These are phyloP conservation scores for Plasmodium falciparum DNA, from an alignment of 169 alveolate species.

Conservation along the genomic window DNA sequence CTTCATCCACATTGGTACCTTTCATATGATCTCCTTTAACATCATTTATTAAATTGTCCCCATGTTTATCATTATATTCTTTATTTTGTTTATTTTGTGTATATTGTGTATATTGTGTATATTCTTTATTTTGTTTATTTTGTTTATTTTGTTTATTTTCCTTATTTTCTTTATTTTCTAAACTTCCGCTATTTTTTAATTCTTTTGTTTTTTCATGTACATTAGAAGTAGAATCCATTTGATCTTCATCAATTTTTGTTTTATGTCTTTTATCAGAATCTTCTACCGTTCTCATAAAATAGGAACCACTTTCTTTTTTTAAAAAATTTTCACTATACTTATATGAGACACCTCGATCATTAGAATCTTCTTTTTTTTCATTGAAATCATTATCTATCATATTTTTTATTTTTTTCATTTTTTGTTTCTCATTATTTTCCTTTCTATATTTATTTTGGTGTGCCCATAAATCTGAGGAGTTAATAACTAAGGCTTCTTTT, in stretches of 20 bases:
- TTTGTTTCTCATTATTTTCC: conserved; percentile 59
- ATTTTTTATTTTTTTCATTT: conserved; percentile 54
- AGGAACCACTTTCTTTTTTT: not conserved
- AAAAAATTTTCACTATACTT: not conserved
- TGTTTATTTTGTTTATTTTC: not conserved
- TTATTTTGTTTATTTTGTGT: not conserved
- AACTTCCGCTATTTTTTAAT: too few relatives aligned
- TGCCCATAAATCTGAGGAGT: conserved; percentile 84
- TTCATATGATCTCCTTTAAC: not conserved
- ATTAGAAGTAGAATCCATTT: too few relatives aligned
- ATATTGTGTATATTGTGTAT: not conserved
- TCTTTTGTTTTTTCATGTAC: too few relatives aligned
- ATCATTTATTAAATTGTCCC: not conserved
- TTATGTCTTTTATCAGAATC: too few relatives aligned
- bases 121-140: not conserved
- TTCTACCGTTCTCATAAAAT: too few relatives aligned
- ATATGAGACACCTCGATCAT: not conserved
- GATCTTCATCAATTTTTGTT: too few relatives aligned
- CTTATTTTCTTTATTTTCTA: not conserved
- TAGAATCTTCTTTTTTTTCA: conserved; percentile 16
- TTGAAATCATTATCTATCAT: conserved; percentile 35
- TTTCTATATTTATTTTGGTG: conserved; percentile 78
- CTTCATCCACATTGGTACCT: not conserved
- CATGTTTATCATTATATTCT: not conserved
- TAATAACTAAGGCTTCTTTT: conserved; percentile 82